Percentiles rank a stretch among this genome's conserved stretches.
phyloP scores from a whole-genome alignment of 192 early-diverging fungal genomes.

The Tieghemiomyces parasiticus region DNA sequence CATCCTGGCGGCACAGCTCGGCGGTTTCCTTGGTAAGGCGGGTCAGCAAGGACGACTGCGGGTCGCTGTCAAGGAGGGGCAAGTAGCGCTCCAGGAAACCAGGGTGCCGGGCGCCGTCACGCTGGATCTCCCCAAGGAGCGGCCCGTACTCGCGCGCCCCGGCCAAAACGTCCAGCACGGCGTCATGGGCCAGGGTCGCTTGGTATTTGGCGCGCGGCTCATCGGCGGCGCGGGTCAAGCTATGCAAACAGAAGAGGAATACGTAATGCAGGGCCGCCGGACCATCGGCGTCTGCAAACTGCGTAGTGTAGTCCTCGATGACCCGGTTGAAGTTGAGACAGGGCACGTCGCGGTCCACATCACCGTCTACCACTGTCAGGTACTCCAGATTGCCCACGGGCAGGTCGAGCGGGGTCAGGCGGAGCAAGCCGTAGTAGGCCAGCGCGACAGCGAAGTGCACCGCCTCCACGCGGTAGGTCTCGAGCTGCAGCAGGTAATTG shows the following conservation, averaged over 20 bases:
- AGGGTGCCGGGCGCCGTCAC: constrained; percentile 22
- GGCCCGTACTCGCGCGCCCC: constrained; percentile 38
- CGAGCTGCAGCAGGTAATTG: constrained; percentile 46
- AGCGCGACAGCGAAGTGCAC: constrained; percentile 82
- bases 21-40: constrained; percentile 52
- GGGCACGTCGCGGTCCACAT: constrained; percentile 13
- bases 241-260: constrained; percentile 4
- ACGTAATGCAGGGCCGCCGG: constrained; percentile 12
- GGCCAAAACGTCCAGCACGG: constrained; percentile 45
- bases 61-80: constrained; percentile 40
- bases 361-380: constrained; percentile 8
- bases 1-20: constrained; percentile 48
- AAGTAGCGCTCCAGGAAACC: constrained; percentile 55
- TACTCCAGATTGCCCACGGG: constrained; percentile 10
- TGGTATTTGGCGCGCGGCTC: constrained; percentile 22
- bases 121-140: constrained; percentile 37
- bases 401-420: constrained; percentile 11
- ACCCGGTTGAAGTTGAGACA: constrained; percentile 22
- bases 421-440: constrained; percentile 62
- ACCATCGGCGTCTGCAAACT: constrained; percentile 11
- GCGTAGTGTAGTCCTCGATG: constrained; percentile 20
- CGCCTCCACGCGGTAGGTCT: constrained; percentile 56
- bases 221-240: background rate
- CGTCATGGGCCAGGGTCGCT: constrained; percentile 27
- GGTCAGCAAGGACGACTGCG: constrained; percentile 27